phyloP scores from a whole-genome alignment of 768 basidiomycete genomes.

The Austroboletus eburneus region DNA sequence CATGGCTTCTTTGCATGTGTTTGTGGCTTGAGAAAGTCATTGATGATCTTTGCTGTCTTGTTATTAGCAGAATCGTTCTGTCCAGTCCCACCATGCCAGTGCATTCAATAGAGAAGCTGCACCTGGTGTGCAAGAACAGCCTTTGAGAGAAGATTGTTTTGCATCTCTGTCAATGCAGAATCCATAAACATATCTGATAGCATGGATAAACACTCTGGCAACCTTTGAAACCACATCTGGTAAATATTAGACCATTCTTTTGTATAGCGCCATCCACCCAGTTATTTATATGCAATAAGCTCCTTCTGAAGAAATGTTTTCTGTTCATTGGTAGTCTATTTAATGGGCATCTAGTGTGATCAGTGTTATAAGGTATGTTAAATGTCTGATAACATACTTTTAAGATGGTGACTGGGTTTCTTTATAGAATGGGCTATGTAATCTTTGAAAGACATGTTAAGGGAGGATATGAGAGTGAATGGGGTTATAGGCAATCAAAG shows the following conservation, averaged over 20 bases:
- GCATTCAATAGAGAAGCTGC: background rate
- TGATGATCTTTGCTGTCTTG: background rate
- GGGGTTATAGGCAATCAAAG: no score
- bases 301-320: constrained; percentile 1
- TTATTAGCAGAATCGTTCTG: background rate
- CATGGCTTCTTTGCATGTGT: background rate
- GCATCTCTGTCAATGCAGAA: background rate
- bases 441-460: no score
- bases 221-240: constrained; percentile 1
- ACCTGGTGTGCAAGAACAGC: background rate
- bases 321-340: background rate
- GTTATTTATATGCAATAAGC: background rate
- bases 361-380: background rate
- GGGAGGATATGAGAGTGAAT: no score
- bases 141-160: background rate
- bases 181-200: background rate
- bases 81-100: background rate
- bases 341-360: background rate
- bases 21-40: background rate
- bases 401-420: background rate
- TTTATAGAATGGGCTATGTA: no score
- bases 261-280: background rate
- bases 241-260: background rate
- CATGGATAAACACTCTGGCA: background rate
- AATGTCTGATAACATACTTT: background rate